phyloP scores from a whole-genome alignment of 2,329 filamentous ascomycete species.

The Massarina eburnea region DNA sequence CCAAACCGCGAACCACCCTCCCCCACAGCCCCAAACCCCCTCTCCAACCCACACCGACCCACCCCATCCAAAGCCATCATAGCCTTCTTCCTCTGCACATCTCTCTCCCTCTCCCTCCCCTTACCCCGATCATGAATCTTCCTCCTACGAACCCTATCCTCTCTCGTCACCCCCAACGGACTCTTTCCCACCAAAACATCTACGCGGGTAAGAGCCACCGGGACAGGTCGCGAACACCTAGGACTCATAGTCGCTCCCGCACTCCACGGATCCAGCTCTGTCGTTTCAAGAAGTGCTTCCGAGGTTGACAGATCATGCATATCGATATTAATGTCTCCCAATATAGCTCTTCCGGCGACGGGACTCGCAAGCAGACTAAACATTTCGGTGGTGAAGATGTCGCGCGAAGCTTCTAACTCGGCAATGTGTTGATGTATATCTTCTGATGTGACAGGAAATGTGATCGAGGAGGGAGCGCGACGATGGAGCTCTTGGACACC shows the following conservation, averaged over 20 bases:
- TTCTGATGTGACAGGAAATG: no score
- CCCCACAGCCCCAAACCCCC: background rate
- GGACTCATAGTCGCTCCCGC: conserved; percentile 36
- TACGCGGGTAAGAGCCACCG: conserved; percentile 16
- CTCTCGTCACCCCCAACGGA: conserved; percentile 20
- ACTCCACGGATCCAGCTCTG: no score
- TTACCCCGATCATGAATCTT: conserved; percentile 31
- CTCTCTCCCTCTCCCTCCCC: conserved; percentile 17
- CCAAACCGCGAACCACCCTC: background rate
- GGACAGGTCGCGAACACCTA: conserved; percentile 19
- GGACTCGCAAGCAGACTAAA: no score
- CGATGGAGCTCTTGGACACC: background rate
- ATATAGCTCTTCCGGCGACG: no score
- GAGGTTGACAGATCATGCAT: conserved; percentile 30
- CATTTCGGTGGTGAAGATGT: no score
- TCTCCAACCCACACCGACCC: conserved; percentile 3
- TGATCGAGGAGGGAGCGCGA: no score
- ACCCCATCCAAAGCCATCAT: conserved; percentile 11
- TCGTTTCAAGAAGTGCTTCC: no score
- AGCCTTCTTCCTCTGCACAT: conserved; percentile 8
- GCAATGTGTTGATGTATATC: no score
- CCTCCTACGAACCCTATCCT: conserved; percentile 24
- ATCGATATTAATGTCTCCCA: background rate
- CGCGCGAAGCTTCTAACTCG: no score
- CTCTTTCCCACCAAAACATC: conserved; percentile 24